These are phyloP conservation scores for Bocquillonia castaneifolia DNA, from an alignment of 441 rosid genomes.

Conservation along the genomic window DNA sequence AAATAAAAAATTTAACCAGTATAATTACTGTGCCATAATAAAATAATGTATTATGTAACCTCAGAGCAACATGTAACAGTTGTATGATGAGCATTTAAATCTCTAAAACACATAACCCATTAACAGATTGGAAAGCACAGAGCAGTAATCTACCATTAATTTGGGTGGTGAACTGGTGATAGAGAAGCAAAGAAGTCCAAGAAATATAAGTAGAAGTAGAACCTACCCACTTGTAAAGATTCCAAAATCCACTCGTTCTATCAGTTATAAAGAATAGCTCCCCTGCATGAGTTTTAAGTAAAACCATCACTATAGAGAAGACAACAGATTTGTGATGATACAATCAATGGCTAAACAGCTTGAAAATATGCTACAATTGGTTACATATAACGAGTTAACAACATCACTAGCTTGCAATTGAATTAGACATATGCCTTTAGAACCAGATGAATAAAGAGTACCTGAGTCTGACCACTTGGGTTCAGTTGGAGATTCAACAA, in stretches of 20 bases:
- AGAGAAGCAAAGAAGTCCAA: neutral
- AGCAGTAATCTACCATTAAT: neutral
- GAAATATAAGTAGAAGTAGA: neutral
- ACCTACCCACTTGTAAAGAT: constrained; percentile 82
- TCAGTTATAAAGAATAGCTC: constrained; percentile 80
- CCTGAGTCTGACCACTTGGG: constrained; percentile 92
- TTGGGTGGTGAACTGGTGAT: neutral
- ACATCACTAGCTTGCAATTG: neutral
- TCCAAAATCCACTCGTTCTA: constrained; percentile 81
- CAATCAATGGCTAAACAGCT: neutral
- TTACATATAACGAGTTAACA: too few relatives aligned
- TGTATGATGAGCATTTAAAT: neutral
- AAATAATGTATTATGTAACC: neutral
- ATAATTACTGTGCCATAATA: neutral
- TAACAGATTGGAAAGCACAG: neutral
- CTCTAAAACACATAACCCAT: neutral
- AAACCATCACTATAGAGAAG: constrained; percentile 12
- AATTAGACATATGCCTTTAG: constrained; percentile 1
- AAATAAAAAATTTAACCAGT: neutral
- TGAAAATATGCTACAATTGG: neutral
- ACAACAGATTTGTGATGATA: neutral
- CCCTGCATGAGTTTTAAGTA: constrained; percentile 43
- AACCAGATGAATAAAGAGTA: constrained; percentile 20
- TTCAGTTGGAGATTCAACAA: constrained; percentile 82
- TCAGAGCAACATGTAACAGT: neutral